Evolutionary conservation across 2,329 filamentous ascomycete genomes (phyloP), one percentile per base, ranked within the genome.

Genomic region (Fusarium algeriense): DNA sequence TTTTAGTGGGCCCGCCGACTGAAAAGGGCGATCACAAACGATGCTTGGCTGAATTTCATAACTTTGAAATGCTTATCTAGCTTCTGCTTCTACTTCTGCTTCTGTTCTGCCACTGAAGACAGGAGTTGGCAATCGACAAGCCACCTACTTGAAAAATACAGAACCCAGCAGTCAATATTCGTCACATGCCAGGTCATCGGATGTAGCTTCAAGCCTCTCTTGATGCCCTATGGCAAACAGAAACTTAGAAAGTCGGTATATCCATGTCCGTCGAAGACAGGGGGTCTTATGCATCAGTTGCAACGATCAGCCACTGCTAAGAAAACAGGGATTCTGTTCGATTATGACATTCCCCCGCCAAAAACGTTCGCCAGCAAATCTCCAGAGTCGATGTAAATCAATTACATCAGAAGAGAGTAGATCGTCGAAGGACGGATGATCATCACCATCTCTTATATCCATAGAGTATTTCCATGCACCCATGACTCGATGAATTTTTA

Each of bases 21-120:
- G 26, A 20, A 61, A 43, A 60, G 44, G 60, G 53, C 54, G 62
- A 67, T 67, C 64, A 63, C 61, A 50, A 34, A 54, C 49, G 46
- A 30, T 44, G 34, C 49, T 41, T 62, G 56, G 64, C 50, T 45
- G 48, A 23, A 44, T 41, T 67, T 50, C 64, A 67, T 56, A 67
- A 62, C 48, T 55, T 43, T 46, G 53, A 56, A 37, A 62, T 49
- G 28, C 34, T 23, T 48, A 26, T 46, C 40, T 60, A 60, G 57
- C 57, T 49, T 44, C 32, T 30, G 41, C 6, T 20, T 34, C 46
- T 49, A 23, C 7, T 17, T 35, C 32, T 50, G 38, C 7, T 15
- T 26, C 48, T 38, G 7, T 12, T 50, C 48, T 52, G 32, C 32
- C 48, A 26, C 32, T 26, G 17, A 13, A 38, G 13, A 52, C 20